Conservation (phyloP, 1,284 basidiomycete species). For the Rhodotorula glutinis region DNA sequence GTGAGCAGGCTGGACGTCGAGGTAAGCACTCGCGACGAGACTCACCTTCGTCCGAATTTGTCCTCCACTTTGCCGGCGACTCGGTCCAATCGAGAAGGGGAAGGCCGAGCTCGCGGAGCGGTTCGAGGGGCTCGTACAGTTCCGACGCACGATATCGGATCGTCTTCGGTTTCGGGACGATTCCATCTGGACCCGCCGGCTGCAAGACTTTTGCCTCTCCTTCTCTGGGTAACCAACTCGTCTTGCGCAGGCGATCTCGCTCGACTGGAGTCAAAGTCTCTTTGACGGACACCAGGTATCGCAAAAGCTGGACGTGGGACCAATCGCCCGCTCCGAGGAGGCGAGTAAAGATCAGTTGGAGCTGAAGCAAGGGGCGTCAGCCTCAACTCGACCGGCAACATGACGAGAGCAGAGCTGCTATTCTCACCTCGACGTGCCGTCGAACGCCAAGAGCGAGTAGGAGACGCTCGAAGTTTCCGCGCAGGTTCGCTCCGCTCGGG, state of each 20-base stretch:
- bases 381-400: too few relatives aligned
- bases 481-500: constrained; percentile 64
- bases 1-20: neutral
- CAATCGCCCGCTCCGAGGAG: constrained; percentile 50
- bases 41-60: constrained; percentile 77
- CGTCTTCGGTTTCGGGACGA: constrained; percentile 45
- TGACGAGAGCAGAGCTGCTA: neutral
- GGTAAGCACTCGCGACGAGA: constrained; percentile 1
- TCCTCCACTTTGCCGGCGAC: constrained; percentile 66
- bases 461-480: constrained; percentile 72
- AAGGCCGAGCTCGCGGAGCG: constrained; percentile 68
- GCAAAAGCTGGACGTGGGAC: constrained; percentile 50
- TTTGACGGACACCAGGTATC: constrained; percentile 49
- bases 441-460: constrained; percentile 77
- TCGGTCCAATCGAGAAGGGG: constrained; percentile 85
- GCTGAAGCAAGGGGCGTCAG: constrained; percentile 22
- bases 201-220: constrained; percentile 42
- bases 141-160: constrained; percentile 62
- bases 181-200: constrained; percentile 41
- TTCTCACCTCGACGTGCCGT: constrained; percentile 82
- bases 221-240: constrained; percentile 76
- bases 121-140: constrained; percentile 62
- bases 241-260: constrained; percentile 68
- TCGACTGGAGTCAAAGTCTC: constrained; percentile 67
- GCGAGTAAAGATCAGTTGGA: constrained; percentile 51